These are phyloP conservation scores for Phaseolus lunatus DNA, from an alignment of 306 rosid genomes.

Conservation along the genomic window DNA sequence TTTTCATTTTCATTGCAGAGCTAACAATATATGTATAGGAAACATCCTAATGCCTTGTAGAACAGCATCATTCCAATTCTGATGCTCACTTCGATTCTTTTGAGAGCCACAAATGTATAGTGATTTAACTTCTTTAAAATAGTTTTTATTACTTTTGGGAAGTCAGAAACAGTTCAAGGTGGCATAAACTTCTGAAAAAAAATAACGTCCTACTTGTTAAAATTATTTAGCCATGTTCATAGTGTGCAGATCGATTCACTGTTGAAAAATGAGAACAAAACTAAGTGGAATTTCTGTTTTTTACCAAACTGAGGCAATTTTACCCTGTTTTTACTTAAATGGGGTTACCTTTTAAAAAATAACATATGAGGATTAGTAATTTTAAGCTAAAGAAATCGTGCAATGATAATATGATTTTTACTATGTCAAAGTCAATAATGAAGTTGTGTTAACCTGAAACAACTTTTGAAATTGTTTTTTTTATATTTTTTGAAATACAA, in stretches of 20 bases:
- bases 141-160: neutral
- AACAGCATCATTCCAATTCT: conserved; percentile 40
- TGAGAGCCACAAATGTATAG: conserved; percentile 47
- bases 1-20: conserved; percentile 42
- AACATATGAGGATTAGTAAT: too few relatives aligned
- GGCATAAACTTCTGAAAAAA: neutral
- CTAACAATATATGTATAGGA: conserved; percentile 53
- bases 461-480: too few relatives aligned
- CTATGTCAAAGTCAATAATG: too few relatives aligned
- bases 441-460: too few relatives aligned
- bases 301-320: too few relatives aligned
- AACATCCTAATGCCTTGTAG: conserved; percentile 37
- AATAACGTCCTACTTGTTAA: neutral
- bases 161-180: neutral
- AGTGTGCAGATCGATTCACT: neutral
- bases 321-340: too few relatives aligned
- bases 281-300: too few relatives aligned
- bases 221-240: neutral
- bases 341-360: too few relatives aligned
- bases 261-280: neutral
- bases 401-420: too few relatives aligned
- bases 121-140: neutral
- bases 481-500: too few relatives aligned
- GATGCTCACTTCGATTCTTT: conserved; percentile 48
- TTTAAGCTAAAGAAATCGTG: too few relatives aligned